Conservation (phyloP, 768 basidiomycete species). For the Rossbeevera mucosa region DNA sequence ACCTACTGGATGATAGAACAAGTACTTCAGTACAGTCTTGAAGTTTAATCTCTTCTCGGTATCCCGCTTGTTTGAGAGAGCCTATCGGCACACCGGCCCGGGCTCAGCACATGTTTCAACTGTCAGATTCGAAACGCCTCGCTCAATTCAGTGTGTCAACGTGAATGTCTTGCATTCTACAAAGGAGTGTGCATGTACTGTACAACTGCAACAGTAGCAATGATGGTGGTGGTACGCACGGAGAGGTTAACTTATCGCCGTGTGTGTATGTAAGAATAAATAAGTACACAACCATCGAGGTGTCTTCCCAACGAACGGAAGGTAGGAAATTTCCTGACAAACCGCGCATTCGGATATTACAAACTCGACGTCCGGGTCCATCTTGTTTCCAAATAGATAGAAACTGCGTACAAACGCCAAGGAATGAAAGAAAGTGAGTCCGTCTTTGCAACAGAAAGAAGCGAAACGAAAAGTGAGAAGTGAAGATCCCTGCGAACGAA, state of each 20-base stretch:
- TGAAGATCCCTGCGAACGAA: conserved; percentile 17
- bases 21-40: too few relatives aligned
- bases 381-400: conserved; percentile 3
- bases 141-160: background rate
- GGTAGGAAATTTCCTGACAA: background rate
- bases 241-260: background rate
- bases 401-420: conserved; percentile 2
- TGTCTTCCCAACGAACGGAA: background rate
- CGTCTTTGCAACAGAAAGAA: conserved; percentile 12
- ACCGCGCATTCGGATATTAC: background rate
- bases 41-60: too few relatives aligned
- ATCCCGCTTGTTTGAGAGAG: too few relatives aligned
- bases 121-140: background rate
- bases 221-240: background rate
- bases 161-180: conserved; percentile 7
- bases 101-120: too few relatives aligned
- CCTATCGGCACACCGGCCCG: too few relatives aligned
- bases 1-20: too few relatives aligned
- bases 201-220: background rate
- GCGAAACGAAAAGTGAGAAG: background rate
- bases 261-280: background rate
- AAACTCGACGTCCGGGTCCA: conserved; percentile 1
- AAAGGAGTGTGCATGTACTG: conserved; percentile 9
- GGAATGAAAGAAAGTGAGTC: conserved; percentile 7
- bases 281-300: conserved; percentile 5